A percentile compares a stretch with the other conserved stretches of the same genome.
These are phyloP conservation scores for Tremellales sp. DNA, from an alignment of 1,284 basidiomycete genomes.

Conservation along the genomic window DNA sequence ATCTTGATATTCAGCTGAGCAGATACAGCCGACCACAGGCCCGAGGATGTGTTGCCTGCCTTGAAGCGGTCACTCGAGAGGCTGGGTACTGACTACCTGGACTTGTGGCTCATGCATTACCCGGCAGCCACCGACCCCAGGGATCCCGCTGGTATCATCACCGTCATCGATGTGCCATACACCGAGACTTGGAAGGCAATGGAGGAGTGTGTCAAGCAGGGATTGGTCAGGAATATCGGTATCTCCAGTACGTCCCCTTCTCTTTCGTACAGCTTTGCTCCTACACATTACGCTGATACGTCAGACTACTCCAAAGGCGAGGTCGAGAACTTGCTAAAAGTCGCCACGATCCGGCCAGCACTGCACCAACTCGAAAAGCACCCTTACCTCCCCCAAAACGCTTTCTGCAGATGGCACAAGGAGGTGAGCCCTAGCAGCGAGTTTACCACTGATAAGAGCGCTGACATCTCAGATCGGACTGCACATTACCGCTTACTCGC, in stretches of 20 bases:
- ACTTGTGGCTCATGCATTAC: conserved; percentile 69
- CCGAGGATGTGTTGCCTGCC: conserved; percentile 14
- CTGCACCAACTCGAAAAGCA: conserved; percentile 71
- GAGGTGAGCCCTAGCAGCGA: conserved; percentile 1
- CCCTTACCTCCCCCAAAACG: conserved; percentile 72
- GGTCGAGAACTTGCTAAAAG: conserved; percentile 10
- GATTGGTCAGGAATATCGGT: conserved; percentile 18
- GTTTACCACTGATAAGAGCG: neutral
- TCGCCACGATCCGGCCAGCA: conserved; percentile 48
- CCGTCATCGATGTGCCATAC: conserved; percentile 17
- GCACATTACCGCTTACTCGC: conserved; percentile 75
- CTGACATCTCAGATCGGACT: conserved; percentile 48
- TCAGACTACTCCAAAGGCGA: conserved; percentile 19
- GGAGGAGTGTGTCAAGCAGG: conserved; percentile 23
- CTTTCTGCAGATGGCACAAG: conserved; percentile 57
- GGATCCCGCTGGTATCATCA: conserved; percentile 1
- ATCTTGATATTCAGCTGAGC: neutral
- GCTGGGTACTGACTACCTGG: conserved; percentile 66
- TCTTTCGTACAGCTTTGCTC: neutral
- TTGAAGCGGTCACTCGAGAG: conserved; percentile 52
- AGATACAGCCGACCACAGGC: conserved; percentile 12
- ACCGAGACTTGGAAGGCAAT: conserved; percentile 24
- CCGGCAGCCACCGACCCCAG: conserved; percentile 14
- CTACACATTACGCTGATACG: neutral
- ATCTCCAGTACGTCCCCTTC: conserved; percentile 11